Conservation (phyloP, 2,329 filamentous ascomycete genomes). For the Zymoseptoria ardabiliae region DNA sequence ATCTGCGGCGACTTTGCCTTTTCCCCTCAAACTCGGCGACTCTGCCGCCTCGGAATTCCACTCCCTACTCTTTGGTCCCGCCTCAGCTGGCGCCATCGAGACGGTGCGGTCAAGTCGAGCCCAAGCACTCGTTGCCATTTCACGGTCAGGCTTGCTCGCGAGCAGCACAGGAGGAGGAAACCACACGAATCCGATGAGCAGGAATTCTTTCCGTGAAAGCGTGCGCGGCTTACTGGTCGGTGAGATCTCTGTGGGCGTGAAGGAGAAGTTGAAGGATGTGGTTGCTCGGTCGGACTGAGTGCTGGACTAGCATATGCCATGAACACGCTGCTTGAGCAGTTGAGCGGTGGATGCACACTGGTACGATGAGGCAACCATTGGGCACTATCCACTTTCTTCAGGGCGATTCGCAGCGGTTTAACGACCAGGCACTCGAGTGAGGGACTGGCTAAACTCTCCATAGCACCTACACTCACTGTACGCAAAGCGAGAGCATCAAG, state of each 20-base stretch:
- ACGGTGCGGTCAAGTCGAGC: constrained; percentile 24
- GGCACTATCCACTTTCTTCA: too few species aligned
- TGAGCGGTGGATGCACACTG: too few species aligned
- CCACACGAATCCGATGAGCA: constrained; percentile 14
- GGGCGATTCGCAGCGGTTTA: too few species aligned
- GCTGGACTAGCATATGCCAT: too few species aligned
- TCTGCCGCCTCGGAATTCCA: constrained; percentile 10
- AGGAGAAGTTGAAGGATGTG: constrained; percentile 1
- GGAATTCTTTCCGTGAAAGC: constrained; percentile 13
- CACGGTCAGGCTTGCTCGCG: constrained; percentile 2
- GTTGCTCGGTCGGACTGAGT: not conserved
- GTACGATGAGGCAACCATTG: too few species aligned
- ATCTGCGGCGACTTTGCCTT: not conserved
- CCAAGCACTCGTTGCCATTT: constrained; percentile 21
- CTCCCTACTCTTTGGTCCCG: constrained; percentile 20
- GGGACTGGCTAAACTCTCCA: too few species aligned
- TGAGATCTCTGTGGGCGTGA: constrained; percentile 19
- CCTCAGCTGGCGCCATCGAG: constrained; percentile 20
- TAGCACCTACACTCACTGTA: too few species aligned
- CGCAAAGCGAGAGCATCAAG: too few species aligned
- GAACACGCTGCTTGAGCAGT: too few species aligned
- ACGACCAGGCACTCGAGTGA: too few species aligned
- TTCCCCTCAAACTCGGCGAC: not conserved
- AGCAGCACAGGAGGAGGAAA: constrained; percentile 11
- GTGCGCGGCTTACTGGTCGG: constrained; percentile 13